Evolutionary conservation across 306 rosid species (phyloP).

Genomic region (Rosa chinensis): DNA sequence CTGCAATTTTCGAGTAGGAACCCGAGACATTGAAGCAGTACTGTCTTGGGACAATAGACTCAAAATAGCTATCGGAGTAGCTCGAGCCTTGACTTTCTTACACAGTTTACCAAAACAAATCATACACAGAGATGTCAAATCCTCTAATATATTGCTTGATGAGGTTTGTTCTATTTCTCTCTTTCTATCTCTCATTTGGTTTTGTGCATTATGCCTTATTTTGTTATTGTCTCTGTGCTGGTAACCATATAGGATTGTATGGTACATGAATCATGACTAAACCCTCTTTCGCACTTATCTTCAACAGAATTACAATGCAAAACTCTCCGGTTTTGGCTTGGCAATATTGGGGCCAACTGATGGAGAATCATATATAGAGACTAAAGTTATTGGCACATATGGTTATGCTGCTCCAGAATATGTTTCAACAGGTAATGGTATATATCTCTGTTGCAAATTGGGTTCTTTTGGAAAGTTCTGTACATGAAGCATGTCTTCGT

Average conservation of each 20-base stretch:
- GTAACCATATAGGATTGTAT: neutral
- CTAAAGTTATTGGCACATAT: constrained; percentile 63
- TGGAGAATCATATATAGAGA: constrained; percentile 61
- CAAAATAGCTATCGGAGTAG: constrained; percentile 72
- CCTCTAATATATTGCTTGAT: constrained; percentile 78
- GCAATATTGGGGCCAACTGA: constrained; percentile 72
- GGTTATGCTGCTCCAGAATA: constrained; percentile 87
- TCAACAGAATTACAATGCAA: constrained; percentile 62
- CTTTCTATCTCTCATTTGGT: neutral
- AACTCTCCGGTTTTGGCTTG: constrained; percentile 73
- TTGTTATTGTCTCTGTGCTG: neutral
- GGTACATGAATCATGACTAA: neutral
- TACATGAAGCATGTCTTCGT: neutral
- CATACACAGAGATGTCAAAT: constrained; percentile 75
- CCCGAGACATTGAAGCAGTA: constrained; percentile 34
- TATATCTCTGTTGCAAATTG: neutral
- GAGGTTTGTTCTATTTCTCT: constrained; percentile 38
- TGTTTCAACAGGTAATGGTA: constrained; percentile 60
- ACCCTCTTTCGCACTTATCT: neutral
- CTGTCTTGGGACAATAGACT: constrained; percentile 72
- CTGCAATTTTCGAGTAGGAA: constrained; percentile 37
- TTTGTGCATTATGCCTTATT: neutral
- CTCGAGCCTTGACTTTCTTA: constrained; percentile 72
- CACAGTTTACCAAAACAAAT: constrained; percentile 63
- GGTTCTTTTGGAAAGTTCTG: neutral